Evolutionary conservation across 192 early-diverging fungal species (phyloP).

Genomic region (Coemansia sp.): DNA sequence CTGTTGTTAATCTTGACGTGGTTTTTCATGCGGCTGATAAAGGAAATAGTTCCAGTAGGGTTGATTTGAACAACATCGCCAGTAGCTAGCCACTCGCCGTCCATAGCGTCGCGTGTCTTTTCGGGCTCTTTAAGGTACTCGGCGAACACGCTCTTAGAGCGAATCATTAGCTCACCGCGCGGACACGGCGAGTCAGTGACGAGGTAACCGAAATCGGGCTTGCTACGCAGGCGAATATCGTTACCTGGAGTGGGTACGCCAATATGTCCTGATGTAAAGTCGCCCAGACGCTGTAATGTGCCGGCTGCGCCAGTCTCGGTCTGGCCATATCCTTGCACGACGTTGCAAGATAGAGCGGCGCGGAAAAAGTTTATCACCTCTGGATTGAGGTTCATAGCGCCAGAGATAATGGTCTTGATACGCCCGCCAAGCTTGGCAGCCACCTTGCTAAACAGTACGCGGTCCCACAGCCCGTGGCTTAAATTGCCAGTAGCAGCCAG

Average conservation of each 20-base stretch:
- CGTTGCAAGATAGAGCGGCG: slow-evolving; percentile 60
- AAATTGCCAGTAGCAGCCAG: slow-evolving; percentile 57
- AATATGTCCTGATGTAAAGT: slow-evolving; percentile 65
- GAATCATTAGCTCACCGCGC: slow-evolving; percentile 83
- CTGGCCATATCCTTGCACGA: slow-evolving; percentile 85
- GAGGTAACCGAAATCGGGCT: slow-evolving; percentile 80
- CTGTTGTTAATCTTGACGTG: slow-evolving; percentile 79
- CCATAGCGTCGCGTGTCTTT: slow-evolving; percentile 69
- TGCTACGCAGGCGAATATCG: slow-evolving; percentile 82
- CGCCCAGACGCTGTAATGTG: slow-evolving; percentile 50
- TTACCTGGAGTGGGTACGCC: slow-evolving; percentile 64
- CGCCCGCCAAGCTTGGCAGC: slow-evolving; percentile 72
- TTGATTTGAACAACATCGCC: slow-evolving; percentile 80
- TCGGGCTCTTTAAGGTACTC: slow-evolving; percentile 79
- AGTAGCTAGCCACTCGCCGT: slow-evolving; percentile 77
- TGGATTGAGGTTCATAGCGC: slow-evolving; percentile 65
- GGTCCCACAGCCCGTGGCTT: slow-evolving; percentile 81
- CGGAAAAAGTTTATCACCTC: slow-evolving; percentile 82
- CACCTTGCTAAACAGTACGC: slow-evolving; percentile 81
- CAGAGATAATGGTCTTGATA: slow-evolving; percentile 71
- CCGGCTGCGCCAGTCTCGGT: slow-evolving; percentile 67
- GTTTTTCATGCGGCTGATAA: slow-evolving; percentile 79
- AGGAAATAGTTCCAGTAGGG: slow-evolving; percentile 59
- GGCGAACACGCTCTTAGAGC: slow-evolving; percentile 68
- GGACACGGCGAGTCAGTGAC: slow-evolving; percentile 73